phyloP scores from a whole-genome alignment of 2,329 filamentous ascomycete species.

The Pyrenochaeta sp. region DNA sequence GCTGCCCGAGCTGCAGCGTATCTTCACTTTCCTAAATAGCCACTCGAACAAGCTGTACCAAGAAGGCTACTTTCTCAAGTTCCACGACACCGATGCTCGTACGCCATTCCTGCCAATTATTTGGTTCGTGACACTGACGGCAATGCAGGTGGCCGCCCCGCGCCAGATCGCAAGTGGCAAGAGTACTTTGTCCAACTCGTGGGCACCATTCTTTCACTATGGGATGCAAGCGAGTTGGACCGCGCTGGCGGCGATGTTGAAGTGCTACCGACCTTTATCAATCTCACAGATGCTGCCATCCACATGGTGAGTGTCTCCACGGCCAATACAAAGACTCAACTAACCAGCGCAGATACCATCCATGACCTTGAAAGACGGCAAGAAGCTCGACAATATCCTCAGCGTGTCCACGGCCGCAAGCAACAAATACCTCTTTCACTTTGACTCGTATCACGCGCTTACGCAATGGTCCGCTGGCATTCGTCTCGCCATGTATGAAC shows the following conservation, averaged over 20 bases:
- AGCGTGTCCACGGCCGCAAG: slow-evolving; percentile 95
- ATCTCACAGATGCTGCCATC: slow-evolving; percentile 94
- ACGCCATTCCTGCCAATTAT: slow-evolving; percentile 53
- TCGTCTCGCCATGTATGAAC: slow-evolving; percentile 91
- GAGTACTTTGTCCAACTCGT: slow-evolving; percentile 98
- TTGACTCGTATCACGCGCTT: slow-evolving; percentile 91
- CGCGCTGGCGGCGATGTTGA: slow-evolving; percentile 84
- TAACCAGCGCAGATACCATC: slow-evolving; percentile 64
- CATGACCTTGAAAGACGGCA: slow-evolving; percentile 83
- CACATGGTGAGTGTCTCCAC: slow-evolving; percentile 78
- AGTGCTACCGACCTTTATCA: slow-evolving; percentile 91
- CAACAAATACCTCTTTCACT: slow-evolving; percentile 94
- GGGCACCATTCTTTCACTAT: slow-evolving; percentile 91
- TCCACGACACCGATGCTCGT: slow-evolving; percentile 94
- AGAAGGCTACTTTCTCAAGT: slow-evolving; percentile 95
- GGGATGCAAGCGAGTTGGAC: slow-evolving; percentile 94
- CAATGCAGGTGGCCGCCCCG: slow-evolving; percentile 80
- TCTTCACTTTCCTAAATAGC: slow-evolving; percentile 93
- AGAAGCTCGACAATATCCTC: slow-evolving; percentile 90
- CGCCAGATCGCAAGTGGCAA: slow-evolving; percentile 86
- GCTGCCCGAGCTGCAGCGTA: slow-evolving; percentile 89
- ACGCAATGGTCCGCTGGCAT: slow-evolving; percentile 97
- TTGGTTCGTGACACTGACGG: slow-evolving; percentile 29
- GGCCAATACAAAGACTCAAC: not conserved
- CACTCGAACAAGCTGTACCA: slow-evolving; percentile 97